These are phyloP conservation scores for Blastobotrys terrestris DNA, from an alignment of 805 yeast species.

Conservation along the genomic window DNA sequence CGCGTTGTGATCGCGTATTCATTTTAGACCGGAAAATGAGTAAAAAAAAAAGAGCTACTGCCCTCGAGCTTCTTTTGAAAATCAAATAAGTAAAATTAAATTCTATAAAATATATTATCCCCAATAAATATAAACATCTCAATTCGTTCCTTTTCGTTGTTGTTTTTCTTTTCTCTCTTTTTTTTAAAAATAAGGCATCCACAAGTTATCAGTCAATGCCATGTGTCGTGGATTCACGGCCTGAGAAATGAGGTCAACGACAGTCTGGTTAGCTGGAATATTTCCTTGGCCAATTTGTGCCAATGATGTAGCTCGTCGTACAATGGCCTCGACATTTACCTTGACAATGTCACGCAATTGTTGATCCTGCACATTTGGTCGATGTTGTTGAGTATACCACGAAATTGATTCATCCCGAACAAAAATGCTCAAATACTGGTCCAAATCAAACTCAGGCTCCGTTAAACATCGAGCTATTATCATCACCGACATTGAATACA, in stretches of 20 bases:
- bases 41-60: background rate
- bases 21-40: background rate
- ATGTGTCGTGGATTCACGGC: conserved; percentile 93
- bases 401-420: conserved; percentile 93
- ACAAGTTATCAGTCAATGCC: conserved; percentile 84
- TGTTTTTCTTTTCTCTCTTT: background rate
- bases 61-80: background rate
- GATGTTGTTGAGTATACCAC: conserved; percentile 84
- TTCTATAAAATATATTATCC: background rate
- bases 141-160: background rate
- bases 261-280: conserved; percentile 79
- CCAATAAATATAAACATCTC: background rate
- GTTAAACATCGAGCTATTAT: conserved; percentile 81
- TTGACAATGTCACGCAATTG: conserved; percentile 82
- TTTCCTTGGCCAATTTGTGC: conserved; percentile 55
- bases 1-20: background rate
- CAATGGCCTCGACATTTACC: conserved; percentile 78
- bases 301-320: conserved; percentile 70
- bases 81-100: background rate
- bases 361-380: conserved; percentile 75
- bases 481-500: conserved; percentile 77
- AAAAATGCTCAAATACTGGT: conserved; percentile 84
- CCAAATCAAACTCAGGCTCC: conserved; percentile 88
- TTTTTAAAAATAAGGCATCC: conserved; percentile 85
- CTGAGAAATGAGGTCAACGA: conserved; percentile 82